Evolutionary conservation across 495 filamentous ascomycete species (phyloP), one percentile per base, ranked within the genome.

Genomic region (Bombardia bombarda): DNA sequence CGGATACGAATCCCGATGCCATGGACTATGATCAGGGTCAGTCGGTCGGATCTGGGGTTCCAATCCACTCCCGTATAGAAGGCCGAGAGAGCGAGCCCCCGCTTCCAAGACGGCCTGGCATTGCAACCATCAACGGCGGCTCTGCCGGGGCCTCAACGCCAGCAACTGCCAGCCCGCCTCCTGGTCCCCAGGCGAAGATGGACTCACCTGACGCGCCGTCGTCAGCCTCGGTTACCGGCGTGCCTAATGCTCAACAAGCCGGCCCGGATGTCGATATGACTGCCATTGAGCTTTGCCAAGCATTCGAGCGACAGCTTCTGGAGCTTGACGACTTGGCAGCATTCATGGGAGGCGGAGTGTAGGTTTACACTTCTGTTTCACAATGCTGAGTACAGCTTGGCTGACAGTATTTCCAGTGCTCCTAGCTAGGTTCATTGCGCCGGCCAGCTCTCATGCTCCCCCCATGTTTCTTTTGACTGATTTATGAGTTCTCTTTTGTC

Each of bases 321-420:
- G 70, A 73, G 46, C 45, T 72, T 5, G 70, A 73, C 30, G 70
- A 73, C 42, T 57, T 73, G 9, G 70, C 70, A 22, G 70, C 70
- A 6, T 73, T 73, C 26, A 72, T 73, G 70, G 70, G 70, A 6
- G 70, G 70, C 20, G 70, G 70, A 34, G 70, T 73, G 45, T 73
- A 39, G 66, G 56, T 56, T 19, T 22, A 6, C 2, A 12, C n/a
- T 7, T 18, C 24, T 22, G 25, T 32, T 9, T 21, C 13, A 19
- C 40, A 38, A 26, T 26, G 31, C 32, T n/a, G 38, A 21, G 42
- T n/a, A 19, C 23, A 21, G 42, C 17, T 28, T 34, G 43, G 45
- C 41, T 52, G 16, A 53, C 40, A 16, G 17, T 23, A 20, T 24
- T 28, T 9, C 18, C 40, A 52, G 58, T 25, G 43, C 53, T 21